Evolutionary conservation across 805 yeast species (phyloP), one percentile per base, ranked within the genome.

Genomic region (Pichia kluyveri): DNA sequence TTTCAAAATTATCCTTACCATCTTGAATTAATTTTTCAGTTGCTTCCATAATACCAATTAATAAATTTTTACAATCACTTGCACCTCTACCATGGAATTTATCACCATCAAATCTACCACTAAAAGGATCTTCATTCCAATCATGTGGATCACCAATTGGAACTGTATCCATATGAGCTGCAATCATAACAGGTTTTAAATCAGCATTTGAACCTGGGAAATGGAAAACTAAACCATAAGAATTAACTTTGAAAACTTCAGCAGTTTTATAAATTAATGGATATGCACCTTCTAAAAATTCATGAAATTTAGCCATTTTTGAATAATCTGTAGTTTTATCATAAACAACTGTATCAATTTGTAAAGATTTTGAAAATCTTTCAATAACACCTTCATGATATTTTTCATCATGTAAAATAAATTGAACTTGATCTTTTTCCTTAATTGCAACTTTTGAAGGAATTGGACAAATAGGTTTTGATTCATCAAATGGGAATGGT

Each of bases 131-230:
- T 58, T 77, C 70, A 0, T 67, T 66, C 95, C 95, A 86, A 48
- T 76, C 62, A 31, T 23, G 40, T 31, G 72, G 75, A 18, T 65
- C 64, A 54, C 80, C 84, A 10, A 84, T 83, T 1, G 95, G 95
- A 26, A 86, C 95, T 5, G 82, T 86, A 58, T 86, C 95, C 61
- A 78, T 83, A 60, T 86, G 95, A 1, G 91, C 90, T 57, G 83
- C 77, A 44, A 85, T 68, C 63, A 86, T 58, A 28, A 81, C 55
- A 14, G 95, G 95, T 60, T 82, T 80, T 52, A 81, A 66, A 4
- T 60, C 49, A 11, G 56, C 38, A 43, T 75, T 58, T 7, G 75
- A 61, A 8, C 95, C 95, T 50, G 71, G 60, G 76, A 86, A 77
- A n/a, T 85, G 78, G 60, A 70, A 73, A 2, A 86, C 70, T 45